phyloP scores from a whole-genome alignment of 2,329 filamentous ascomycete species.

The Lachnum nothofagi region DNA sequence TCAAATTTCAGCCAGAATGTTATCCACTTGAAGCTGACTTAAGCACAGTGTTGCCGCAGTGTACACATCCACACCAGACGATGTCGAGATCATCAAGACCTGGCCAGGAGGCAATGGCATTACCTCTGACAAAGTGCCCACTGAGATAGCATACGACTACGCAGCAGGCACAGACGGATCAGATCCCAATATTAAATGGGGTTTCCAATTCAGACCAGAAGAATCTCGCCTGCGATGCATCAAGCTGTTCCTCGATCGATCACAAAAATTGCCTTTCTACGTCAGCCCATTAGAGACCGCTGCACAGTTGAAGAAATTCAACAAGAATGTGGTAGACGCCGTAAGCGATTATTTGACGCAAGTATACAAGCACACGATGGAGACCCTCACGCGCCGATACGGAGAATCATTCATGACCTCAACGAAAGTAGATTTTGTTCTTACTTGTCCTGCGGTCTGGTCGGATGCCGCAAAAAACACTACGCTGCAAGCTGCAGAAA shows the following conservation, averaged over 20 bases:
- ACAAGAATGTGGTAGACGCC: slow-evolving; percentile 73
- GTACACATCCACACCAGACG: slow-evolving; percentile 70
- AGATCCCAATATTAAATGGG: slow-evolving; percentile 61
- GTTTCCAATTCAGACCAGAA: slow-evolving; percentile 75
- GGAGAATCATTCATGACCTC: slow-evolving; percentile 73
- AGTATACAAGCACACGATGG: slow-evolving; percentile 72
- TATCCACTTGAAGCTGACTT: slow-evolving; percentile 9
- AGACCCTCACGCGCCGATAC: slow-evolving; percentile 67
- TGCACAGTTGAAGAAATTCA: slow-evolving; percentile 66
- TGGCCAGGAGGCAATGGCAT: slow-evolving; percentile 82
- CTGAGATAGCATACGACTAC: slow-evolving; percentile 61
- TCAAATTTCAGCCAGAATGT: not conserved
- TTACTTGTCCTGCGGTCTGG: slow-evolving; percentile 81
- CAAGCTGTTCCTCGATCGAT: slow-evolving; percentile 77
- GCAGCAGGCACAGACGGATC: slow-evolving; percentile 36
- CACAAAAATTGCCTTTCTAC: slow-evolving; percentile 75
- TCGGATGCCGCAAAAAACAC: slow-evolving; percentile 81
- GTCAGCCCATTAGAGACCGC: slow-evolving; percentile 73
- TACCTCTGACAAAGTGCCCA: slow-evolving; percentile 83
- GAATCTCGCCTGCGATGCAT: slow-evolving; percentile 73
- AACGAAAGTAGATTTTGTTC: slow-evolving; percentile 71
- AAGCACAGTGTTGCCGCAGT: slow-evolving; percentile 59
- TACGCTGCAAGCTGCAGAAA: slow-evolving; percentile 70
- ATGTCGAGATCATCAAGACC: slow-evolving; percentile 77
- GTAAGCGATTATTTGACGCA: slow-evolving; percentile 75